Evolutionary conservation across 352 stramenopile species (phyloP), one percentile per base, ranked within the genome.

Genomic region (Phytophthora pseudosyringae): DNA sequence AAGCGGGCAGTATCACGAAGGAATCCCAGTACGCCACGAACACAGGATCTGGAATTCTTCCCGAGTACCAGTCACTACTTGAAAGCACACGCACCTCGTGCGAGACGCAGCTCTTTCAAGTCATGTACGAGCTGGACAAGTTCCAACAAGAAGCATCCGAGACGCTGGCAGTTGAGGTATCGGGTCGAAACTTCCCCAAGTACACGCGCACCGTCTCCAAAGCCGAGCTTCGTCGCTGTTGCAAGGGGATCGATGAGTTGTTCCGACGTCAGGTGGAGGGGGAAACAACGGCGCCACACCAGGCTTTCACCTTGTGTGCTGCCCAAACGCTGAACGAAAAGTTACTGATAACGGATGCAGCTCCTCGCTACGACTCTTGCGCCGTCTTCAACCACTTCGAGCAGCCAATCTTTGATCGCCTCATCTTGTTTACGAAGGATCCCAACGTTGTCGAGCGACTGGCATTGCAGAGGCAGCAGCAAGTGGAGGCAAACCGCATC

Each of bases 301-400:
- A 90, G 45, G 78, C 76, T 0, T 86, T 89, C 55, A 88, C 76
- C 7, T 72, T 91, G 35, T 75, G 76, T 6, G 66, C 57, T 5
- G 51, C 59, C 10, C 64, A 60, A 26, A 82, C 67, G 12, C 54
- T 63, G 1, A 66, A 70, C 7, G 85, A 93, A n/a, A 82, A 71
- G 43, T 48, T 93, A 11, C 51, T 88, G 12, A 46, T 93, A 36
- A 91, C 82, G 1, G 85, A 93, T 33, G 71, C 58, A 15, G 82
- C 80, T 10, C 65, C 78, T 36, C 80, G 73, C n/a, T 93, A 91
- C 57, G 81, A 90, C 35, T 75, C 47, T 0, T 74, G 49, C 48
- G 56, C 64, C n/a, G 72, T 79, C 6, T 90, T 85, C 62, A 90
- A 91, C 25, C 85, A 93, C 66, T 61, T 93, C 7, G 83, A 91